Evolutionary conservation across 2,329 filamentous ascomycete species (phyloP).

Genomic region (Cercospora sesami): DNA sequence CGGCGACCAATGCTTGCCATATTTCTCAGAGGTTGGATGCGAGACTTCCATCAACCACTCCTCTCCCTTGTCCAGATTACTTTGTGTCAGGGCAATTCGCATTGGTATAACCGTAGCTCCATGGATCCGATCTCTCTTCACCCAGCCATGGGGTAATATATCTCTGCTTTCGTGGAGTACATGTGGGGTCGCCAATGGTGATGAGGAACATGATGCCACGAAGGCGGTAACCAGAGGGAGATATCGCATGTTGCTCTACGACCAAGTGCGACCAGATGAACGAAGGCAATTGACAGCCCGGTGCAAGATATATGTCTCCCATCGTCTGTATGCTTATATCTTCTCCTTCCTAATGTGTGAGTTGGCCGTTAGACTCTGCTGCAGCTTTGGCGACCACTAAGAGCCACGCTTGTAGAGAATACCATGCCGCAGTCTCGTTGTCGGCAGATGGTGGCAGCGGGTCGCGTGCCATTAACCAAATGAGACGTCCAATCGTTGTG

Average conservation of each 20-base stretch:
- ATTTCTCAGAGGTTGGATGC: slow-evolving; percentile 43
- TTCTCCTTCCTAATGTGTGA: slow-evolving; percentile 8
- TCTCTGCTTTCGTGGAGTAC: slow-evolving; percentile 37
- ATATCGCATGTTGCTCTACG: not conserved
- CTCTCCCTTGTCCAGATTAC: slow-evolving; percentile 29
- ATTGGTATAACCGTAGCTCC: slow-evolving; percentile 24
- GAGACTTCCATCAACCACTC: slow-evolving; percentile 38
- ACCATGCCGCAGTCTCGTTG: not conserved
- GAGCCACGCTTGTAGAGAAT: not conserved
- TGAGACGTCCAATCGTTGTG: not conserved
- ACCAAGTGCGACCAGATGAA: not conserved
- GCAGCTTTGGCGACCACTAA: not conserved
- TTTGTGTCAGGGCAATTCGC: slow-evolving; percentile 31
- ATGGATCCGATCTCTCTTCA: slow-evolving; percentile 35
- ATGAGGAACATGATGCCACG: slow-evolving; percentile 3
- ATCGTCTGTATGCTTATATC: not conserved
- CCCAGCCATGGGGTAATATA: slow-evolving; percentile 32
- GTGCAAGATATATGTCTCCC: not conserved
- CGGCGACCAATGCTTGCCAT: slow-evolving; percentile 46
- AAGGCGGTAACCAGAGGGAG: slow-evolving; percentile 1
- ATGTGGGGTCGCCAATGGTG: slow-evolving; percentile 23
- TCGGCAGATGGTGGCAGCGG: not conserved
- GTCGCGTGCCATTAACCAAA: not conserved
- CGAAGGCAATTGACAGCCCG: not conserved
- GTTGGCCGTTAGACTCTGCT: not conserved